Evolutionary conservation across 306 rosid genomes (phyloP), one percentile per base, ranked within the genome.

Genomic region (Castanea crenata): DNA sequence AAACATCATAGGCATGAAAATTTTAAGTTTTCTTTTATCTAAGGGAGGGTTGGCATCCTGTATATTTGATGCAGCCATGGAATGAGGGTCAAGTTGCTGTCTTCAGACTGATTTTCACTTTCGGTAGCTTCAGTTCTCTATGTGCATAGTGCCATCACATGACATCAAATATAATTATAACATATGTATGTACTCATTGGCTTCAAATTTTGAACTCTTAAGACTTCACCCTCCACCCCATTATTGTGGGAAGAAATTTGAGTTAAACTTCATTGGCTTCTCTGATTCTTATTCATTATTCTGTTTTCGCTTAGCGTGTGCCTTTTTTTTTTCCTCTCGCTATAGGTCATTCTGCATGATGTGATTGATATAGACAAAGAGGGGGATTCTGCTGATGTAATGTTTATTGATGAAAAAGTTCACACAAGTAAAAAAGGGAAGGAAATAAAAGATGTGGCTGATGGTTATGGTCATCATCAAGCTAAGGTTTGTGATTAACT

Each of bases 311-410:
- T 46, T 44, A 71, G 51, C 1, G 12, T 34, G 3, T 11, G 56
- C 2, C 49, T 15, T 67, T 81, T 25, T 82, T 52, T 79, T 85
- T 70, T 23, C 59, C 41, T 6, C 44, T 38, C 44, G 6, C 11
- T 38, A 38, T 69, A 94, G 98, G 86, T 73, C 76, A 58, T 80
- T 82, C 32, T 79, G 56, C 77, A 63, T 25, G 88, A 87, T 35
- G 88, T 88, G 81, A 89, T 94, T 77, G 91, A 89, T 69, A 52
- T 92, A 41, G 92, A 89, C 59, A 16, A 84, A 1, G 88, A 86
- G 55, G 93, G 84, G 25, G 88, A 83, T 76, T 80, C 82, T 38
- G 68, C 82, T 41, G 87, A 76, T 65, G 80, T 86, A 76, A 79
- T 81, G 82, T 56, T 85, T 58, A 63, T 82, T 59, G 86, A 81